Base-by-base conservation (phyloP, 202 grass and related monocot species). In the Carex arenaria region DNA sequence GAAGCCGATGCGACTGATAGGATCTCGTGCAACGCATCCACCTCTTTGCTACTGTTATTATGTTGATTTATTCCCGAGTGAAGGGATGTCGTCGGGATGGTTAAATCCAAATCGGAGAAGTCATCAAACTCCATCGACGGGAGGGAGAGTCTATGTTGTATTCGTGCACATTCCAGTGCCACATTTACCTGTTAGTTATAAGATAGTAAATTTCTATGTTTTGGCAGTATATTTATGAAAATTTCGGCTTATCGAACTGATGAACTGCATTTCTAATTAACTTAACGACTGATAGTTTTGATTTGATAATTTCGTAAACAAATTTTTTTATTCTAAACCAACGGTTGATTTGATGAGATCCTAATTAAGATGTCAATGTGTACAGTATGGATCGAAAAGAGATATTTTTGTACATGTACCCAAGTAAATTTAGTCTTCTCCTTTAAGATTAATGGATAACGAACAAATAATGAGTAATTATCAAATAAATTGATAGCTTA, bases 11-110 rank as follows among this genome's bases (percentile, higher is more conserved):
- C 93, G 2, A 93, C 95, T 0, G 91, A 93, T 54, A 95, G 88
- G 86, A 95, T 95, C 88, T 98, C 95, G 55, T 98, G 95, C 83
- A 95, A 85, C 4, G 94, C 85, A 85, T 98, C 92, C 12, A 93
- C 66, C 30, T 97, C 88, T 64, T 91, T 89, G 20, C 82, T 84
- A 65, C 85, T 51, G 10, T 47, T 51, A 14, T 51, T 86, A 47
- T 76, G 80, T 63, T 86, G 87, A 82, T 87, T 87, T 17, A 89
- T 68, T 66, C 67, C 85, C 5, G 61, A 78, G 43, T 97, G 90
- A 1, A 85, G 64, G 23, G 61, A 49, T 3, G 62, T 57, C 22
- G 45, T 22, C 47, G 47, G 47, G 10, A 69, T 77, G 69, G 91
- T 87, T 3, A 89, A 73, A 67, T 90, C 85, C 49, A 88, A 47